Percentiles rank a stretch among this genome's conserved stretches.
Conservation (phyloP, 352 stramenopile species). For the Bremia lactucae region DNA sequence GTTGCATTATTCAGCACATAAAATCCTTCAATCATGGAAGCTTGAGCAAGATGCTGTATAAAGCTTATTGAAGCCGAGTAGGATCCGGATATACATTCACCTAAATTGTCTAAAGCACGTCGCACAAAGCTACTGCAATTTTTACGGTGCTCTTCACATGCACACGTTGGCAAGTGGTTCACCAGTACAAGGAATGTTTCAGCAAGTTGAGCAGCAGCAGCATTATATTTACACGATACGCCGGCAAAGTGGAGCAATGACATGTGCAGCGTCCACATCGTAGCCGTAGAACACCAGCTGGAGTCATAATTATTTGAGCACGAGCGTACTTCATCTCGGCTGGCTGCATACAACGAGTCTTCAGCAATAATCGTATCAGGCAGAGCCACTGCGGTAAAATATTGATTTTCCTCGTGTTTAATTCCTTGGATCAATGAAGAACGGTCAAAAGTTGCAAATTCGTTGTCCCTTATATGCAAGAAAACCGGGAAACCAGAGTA, state of each 20-base stretch:
- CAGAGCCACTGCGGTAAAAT: constrained; percentile 7
- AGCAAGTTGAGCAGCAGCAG: constrained; percentile 27
- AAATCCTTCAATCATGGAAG: constrained; percentile 13
- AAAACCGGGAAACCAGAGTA: constrained; percentile 6
- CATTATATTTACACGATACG: constrained; percentile 31
- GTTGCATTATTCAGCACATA: constrained; percentile 11
- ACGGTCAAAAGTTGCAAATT: neutral
- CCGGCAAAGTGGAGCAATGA: constrained; percentile 40
- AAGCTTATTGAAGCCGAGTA: constrained; percentile 31
- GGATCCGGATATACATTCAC: constrained; percentile 15
- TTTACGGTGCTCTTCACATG: constrained; percentile 21
- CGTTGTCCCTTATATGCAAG: neutral
- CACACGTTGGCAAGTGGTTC: constrained; percentile 30
- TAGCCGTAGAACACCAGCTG: constrained; percentile 4
- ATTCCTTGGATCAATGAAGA: constrained; percentile 3
- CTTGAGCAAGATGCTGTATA: constrained; percentile 21
- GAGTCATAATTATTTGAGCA: constrained; percentile 5
- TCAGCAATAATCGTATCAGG: constrained; percentile 7
- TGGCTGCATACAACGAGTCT: constrained; percentile 18
- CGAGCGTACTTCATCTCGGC: constrained; percentile 8
- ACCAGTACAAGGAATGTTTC: constrained; percentile 32
- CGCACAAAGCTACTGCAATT: constrained; percentile 41
- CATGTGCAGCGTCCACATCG: constrained; percentile 34
- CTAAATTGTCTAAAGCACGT: constrained; percentile 30
- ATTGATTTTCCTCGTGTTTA: constrained; percentile 14